Evolutionary conservation across 106 monocot species (phyloP).

Genomic region (Platanthera guangdongensis): DNA sequence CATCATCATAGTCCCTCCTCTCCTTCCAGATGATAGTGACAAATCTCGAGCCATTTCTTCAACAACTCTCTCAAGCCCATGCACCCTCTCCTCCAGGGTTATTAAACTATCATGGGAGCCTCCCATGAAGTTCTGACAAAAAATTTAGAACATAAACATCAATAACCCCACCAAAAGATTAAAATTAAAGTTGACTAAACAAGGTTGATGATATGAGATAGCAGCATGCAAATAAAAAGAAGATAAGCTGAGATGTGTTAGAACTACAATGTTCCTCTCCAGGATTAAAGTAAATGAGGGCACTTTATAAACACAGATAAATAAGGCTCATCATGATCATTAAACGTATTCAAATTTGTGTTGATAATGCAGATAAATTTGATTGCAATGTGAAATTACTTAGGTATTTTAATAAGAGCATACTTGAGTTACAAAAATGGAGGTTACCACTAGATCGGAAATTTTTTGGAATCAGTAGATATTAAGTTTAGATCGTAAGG

Average conservation of each 20-base stretch:
- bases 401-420: too few relatives aligned
- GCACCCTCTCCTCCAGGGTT: slow-evolving; percentile 80
- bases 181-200: neutral
- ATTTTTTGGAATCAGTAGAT: too few relatives aligned
- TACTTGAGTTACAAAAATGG: too few relatives aligned
- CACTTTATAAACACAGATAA: too few relatives aligned
- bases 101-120: slow-evolving; percentile 93
- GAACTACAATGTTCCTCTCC: too few relatives aligned
- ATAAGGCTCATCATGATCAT: too few relatives aligned
- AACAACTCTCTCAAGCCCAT: slow-evolving; percentile 87
- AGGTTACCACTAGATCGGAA: too few relatives aligned
- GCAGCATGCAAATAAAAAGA: neutral
- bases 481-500: too few relatives aligned
- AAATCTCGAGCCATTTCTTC: slow-evolving; percentile 93
- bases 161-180: neutral
- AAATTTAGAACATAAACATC: slow-evolving; percentile 9
- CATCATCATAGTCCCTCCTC: slow-evolving; percentile 46
- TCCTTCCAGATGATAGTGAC: slow-evolving; percentile 39
- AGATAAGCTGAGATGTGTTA: neutral
- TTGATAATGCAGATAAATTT: too few relatives aligned
- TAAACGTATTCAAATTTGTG: too few relatives aligned
- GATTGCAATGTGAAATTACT: too few relatives aligned
- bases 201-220: neutral
- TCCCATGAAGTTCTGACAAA: slow-evolving; percentile 82
- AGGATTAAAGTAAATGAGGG: too few relatives aligned